Evolutionary conservation across 306 rosid genomes (phyloP).

Genomic region (Gastrolobium villosum): DNA sequence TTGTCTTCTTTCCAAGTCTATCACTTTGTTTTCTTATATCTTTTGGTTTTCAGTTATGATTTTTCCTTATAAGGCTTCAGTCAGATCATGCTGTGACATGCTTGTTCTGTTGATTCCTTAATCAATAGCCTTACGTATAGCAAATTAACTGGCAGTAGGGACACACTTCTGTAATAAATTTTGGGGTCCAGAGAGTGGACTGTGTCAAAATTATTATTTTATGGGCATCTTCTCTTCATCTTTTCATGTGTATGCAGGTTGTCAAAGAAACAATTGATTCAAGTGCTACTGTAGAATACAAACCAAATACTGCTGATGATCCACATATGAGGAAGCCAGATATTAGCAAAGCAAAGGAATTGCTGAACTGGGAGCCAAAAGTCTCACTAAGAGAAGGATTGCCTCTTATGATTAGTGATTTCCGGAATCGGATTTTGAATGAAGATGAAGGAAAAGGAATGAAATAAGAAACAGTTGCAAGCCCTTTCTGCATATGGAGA

Average conservation of each 20-base stretch:
- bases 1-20: conserved; percentile 29
- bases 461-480: conserved; percentile 52
- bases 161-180: neutral
- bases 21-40: conserved; percentile 26
- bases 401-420: conserved; percentile 96
- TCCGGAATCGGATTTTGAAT: conserved; percentile 92
- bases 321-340: conserved; percentile 99
- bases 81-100: neutral
- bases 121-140: neutral
- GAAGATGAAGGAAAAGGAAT: conserved; percentile 92
- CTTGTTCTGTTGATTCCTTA: conserved; percentile 35
- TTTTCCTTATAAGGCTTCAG: conserved; percentile 3
- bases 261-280: conserved; percentile 95
- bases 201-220: conserved; percentile 28
- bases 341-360: conserved; percentile 91
- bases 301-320: conserved; percentile 95
- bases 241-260: conserved; percentile 63
- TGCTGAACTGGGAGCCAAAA: conserved; percentile 96
- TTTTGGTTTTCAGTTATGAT: neutral
- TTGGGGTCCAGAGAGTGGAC: neutral
- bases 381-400: conserved; percentile 87
- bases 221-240: conserved; percentile 25
- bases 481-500: conserved; percentile 59
- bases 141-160: conserved; percentile 20
- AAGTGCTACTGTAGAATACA: conserved; percentile 88